Base-by-base conservation (phyloP, 768 basidiomycete genomes). In the Rhizopogon rudus region DNA sequence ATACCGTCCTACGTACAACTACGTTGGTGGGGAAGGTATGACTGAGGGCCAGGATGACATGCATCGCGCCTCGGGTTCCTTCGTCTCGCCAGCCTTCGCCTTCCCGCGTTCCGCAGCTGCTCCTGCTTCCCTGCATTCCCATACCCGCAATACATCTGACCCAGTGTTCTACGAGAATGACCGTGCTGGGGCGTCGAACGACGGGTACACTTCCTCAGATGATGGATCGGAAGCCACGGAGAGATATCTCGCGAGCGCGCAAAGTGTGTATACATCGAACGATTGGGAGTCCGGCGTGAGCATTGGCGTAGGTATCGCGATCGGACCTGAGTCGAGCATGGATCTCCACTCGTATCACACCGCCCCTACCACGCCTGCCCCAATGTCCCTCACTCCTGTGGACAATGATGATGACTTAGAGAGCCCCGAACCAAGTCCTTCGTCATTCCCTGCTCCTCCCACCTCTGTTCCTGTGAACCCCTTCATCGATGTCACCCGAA, bases 291-390 rank as follows among this genome's bases (percentile, higher is more conserved):
- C 41, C 5, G 25, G 31, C 40, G n/a, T 43, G 29, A 35, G 22
- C 16, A n/a, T 22, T 29, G 41, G 40, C 20, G 29, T 54, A 14
- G 54, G 50, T 20, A 41, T 55, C 7, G 54, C 54, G 31, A 55
- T 55, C 22, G 54, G 54, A n/a, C 42, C 51, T 25, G 40, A 42
- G 22, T 53, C 54, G 45, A 57, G 53, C 16, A 45, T 39, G 44
- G 35, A 54, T 39, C 7, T 49, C 35, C 28, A 57, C 17, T 35
- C 53, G 25, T 57, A 35, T 25, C 33, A 49, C 8, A 54, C 39
- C 13, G 54, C 50, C 10, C 28, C 37, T 17, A 57, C 44, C 29
- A 48, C 10, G 14, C 42, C 35, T 44, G 17, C 7, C 20, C 12
- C 31, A 3, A 20, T n/a, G 22, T 29, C 28, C 3, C 44, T 20